Base-by-base conservation (phyloP, 2,329 filamentous ascomycete species). In the Pseudocercospora cruenta region DNA sequence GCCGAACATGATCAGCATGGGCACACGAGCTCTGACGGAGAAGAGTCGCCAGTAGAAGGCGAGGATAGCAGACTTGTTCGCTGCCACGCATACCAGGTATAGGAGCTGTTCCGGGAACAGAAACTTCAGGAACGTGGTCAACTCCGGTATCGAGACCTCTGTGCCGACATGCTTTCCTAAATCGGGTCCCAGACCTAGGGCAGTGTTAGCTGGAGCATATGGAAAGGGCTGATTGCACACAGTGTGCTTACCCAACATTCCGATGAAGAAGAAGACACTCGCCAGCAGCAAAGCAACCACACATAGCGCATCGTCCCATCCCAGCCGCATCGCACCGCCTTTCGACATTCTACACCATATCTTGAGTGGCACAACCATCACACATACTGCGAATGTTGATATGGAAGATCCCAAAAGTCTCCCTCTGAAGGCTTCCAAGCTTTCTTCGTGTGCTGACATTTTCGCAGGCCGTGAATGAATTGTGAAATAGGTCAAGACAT, bases 11-110 rank as follows among this genome's bases (percentile, higher is more conserved):
- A 68, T 36, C 19, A 62, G 33, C 22, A 70, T 62, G 6, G 68
- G 66, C 8, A 68, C 22, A 21, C 66, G 57, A 28, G 60, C 53
- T 51, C 60, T 67, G 39, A 66, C 47, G 9, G 66, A 64, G 58
- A 72, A 72, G 12, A 72, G 61, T 43, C 69, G 58, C 69, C 69
- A 72, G 58, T 72, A 71, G 39, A 72, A 67, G 12, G 69, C 64
- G 5, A 72, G 68, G 24, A 72, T 65, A 6, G 69, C 68, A 5
- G 65, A 49, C 53, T 72, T 72, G 58, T 66, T 66, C 14, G 43
- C 26, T 21, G 65, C 59, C 31, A 71, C 47, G 12, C 68, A 65
- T 16, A 68, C 21, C 14, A 62, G 49, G 33, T 71, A 72, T 33
- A 67, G 26, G 24, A 67, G 58, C 57, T 70, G 66, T 16, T 67